These are phyloP conservation scores for Pulveroboletus sp. DNA, from an alignment of 768 basidiomycete genomes.

Conservation along the genomic window DNA sequence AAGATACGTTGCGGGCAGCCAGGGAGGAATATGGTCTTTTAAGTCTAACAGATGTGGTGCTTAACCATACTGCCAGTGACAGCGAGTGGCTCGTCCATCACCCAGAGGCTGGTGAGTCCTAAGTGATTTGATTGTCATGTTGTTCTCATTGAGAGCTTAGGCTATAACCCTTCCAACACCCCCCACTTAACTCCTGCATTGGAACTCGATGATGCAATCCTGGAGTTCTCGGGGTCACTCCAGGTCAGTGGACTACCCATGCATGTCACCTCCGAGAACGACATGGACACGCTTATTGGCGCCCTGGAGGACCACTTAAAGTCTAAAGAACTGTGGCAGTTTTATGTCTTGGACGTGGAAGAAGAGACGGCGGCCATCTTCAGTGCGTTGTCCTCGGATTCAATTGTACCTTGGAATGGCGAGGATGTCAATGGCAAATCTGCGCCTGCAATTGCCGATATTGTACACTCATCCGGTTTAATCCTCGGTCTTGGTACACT, in stretches of 20 bases:
- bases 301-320: conserved; percentile 62
- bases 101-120: conserved; percentile 81
- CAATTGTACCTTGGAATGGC: conserved; percentile 56
- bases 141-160: conserved; percentile 35
- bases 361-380: conserved; percentile 56
- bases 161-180: conserved; percentile 85
- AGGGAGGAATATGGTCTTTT: conserved; percentile 84
- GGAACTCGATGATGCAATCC: conserved; percentile 83
- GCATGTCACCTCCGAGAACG: conserved; percentile 53
- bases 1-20: conserved; percentile 62
- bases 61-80: conserved; percentile 97
- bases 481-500: conserved; percentile 58
- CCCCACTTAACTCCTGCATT: conserved; percentile 91
- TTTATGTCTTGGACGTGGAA: conserved; percentile 79
- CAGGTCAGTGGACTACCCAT: conserved; percentile 67
- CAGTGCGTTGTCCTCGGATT: conserved; percentile 27
- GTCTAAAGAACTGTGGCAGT: conserved; percentile 82
- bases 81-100: conserved; percentile 88
- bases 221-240: conserved; percentile 73
- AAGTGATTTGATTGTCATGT: neutral
- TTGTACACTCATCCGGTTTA: conserved; percentile 49
- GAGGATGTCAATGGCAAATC: conserved; percentile 53
- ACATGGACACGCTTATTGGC: conserved; percentile 61
- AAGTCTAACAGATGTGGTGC: conserved; percentile 89
- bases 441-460: conserved; percentile 60